phyloP scores from a whole-genome alignment of 768 basidiomycete species.

The Russula foetens region DNA sequence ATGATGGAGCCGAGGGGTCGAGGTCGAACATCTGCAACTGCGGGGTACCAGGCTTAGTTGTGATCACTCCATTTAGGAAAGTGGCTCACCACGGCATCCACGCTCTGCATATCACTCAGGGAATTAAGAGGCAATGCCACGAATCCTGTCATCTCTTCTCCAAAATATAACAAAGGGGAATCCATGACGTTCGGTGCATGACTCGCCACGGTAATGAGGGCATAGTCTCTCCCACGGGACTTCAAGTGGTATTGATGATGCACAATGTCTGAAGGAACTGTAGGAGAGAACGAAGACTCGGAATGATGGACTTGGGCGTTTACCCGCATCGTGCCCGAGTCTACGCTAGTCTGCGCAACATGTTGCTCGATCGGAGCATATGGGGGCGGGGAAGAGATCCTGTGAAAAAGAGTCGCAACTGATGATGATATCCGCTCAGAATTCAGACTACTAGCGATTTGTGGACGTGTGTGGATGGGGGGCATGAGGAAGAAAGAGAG shows the following conservation, averaged over 20 bases:
- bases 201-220: slow-evolving; percentile 2
- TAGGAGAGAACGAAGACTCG: neutral
- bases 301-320: neutral
- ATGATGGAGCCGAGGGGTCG: neutral
- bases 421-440: no score
- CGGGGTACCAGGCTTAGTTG: neutral
- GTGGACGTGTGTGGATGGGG: neutral
- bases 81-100: slow-evolving; percentile 13
- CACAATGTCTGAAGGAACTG: neutral
- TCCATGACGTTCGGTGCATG: neutral
- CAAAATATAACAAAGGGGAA: neutral
- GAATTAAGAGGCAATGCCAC: neutral
- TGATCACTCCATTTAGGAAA: no score
- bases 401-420: neutral
- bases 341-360: neutral
- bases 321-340: neutral
- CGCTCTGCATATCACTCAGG: neutral
- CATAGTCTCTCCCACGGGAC: slow-evolving; percentile 11
- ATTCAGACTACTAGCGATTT: neutral
- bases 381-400: neutral
- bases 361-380: neutral
- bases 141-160: slow-evolving; percentile 9
- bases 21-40: slow-evolving; percentile 5
- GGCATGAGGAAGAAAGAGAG: neutral
- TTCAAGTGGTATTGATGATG: neutral